A percentile compares a stretch with the other conserved stretches of the same genome.
These are phyloP conservation scores for Cystobasidiaceae sp. DNA, from an alignment of 1,284 basidiomycete species.

Conservation along the genomic window DNA sequence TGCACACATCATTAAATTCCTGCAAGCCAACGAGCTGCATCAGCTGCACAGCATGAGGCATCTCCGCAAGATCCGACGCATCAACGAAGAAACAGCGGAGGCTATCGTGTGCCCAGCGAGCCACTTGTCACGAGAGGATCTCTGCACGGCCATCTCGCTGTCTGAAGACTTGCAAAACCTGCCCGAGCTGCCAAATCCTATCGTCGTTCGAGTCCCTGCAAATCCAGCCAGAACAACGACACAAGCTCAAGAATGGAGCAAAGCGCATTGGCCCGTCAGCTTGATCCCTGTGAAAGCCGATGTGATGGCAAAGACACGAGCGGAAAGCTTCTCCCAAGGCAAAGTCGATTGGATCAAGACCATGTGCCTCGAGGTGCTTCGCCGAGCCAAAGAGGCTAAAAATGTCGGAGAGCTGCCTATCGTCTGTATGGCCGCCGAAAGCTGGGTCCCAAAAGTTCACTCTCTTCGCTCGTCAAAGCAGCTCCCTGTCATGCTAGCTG, in stretches of 20 bases:
- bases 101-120: background rate
- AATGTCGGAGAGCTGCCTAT: conserved; percentile 56
- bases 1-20: conserved; percentile 33
- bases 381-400: conserved; percentile 55
- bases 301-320: conserved; percentile 49
- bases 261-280: conserved; percentile 70
- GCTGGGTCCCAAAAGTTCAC: conserved; percentile 53
- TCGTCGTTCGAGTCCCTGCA: conserved; percentile 61
- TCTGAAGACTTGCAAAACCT: background rate
- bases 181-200: conserved; percentile 48
- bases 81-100: background rate
- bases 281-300: conserved; percentile 67
- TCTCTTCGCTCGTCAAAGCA: background rate
- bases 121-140: background rate
- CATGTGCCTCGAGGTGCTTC: conserved; percentile 64
- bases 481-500: conserved; percentile 40
- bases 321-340: conserved; percentile 47
- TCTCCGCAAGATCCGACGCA: conserved; percentile 42
- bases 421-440: conserved; percentile 64
- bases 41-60: conserved; percentile 21
- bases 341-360: conserved; percentile 59
- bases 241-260: conserved; percentile 55
- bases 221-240: conserved; percentile 64
- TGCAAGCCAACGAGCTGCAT: conserved; percentile 31
- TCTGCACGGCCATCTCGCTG: background rate